Base-by-base conservation (phyloP, 225 moss, liverwort and hornwort species). In the Ulota crispa region DNA sequence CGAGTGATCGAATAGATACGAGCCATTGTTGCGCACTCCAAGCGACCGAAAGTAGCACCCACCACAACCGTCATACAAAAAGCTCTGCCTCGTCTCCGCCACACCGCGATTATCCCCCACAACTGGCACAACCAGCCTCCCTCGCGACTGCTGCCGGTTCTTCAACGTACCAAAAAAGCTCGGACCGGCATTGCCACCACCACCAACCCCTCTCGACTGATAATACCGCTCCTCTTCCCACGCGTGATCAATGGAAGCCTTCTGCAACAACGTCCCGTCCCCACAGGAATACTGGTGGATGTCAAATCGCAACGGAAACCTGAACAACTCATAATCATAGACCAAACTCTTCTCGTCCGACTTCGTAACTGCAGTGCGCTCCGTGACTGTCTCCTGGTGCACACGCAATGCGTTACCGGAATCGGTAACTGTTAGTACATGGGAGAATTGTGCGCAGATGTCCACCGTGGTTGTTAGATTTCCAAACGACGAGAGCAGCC, bases 1-100 rank as follows among this genome's bases (percentile, higher is more conserved):
- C 9, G 87, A 78, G 43, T 77, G 85, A 78, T 95, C 93, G 32
- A 78, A 88, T 16, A 91, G 21, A 8, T 89, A 81, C 2, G 90
- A 88, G 82, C 91, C 89, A 53, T 89, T 82, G 61, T 68, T 86
- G 2, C 66, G 14, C 5, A 89, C 88, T 19, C 50, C 79, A 11
- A 97, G 60, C 9, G 83, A 66, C 37, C 93, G 88, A 47, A 80
- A 84, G 62, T 91, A 96, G 66, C 94, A 96, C 16, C 94, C 96
- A 0, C 83, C 67, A 0, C 86, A 88, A 0, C 93, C 82, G 11
- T 92, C 89, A 41, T 85, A 90, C 1, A 74, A 19, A 23, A 84
- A 69, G 8, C 23, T 86, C 81, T 96, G 94, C 27, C 85, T 64
- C 31, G 91, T 92, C 4, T 87, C 85, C 15, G 83, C 86, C 1